Evolutionary conservation across 139 green algal species (phyloP).

Genomic region (Trebouxia sp.): DNA sequence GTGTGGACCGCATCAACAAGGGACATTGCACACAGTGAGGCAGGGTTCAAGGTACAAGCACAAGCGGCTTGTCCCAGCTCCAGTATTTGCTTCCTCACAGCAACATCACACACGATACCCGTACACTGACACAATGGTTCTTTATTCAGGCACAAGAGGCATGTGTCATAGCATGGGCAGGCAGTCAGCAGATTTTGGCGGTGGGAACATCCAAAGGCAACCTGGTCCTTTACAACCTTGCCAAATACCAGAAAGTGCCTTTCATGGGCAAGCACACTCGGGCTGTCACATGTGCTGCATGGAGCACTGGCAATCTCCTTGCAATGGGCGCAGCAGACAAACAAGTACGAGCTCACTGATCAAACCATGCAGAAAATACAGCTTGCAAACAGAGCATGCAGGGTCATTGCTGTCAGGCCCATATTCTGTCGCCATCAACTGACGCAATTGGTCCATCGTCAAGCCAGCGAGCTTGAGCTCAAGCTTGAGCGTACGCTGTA

Average conservation of each 20-base stretch:
- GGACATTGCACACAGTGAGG: constrained; percentile 68
- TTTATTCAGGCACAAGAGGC: constrained; percentile 60
- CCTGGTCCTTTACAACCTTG: constrained; percentile 70
- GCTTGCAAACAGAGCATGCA: too few relatives aligned
- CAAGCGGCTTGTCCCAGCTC: not conserved
- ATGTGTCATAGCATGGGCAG: constrained; percentile 56
- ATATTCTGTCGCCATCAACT: too few relatives aligned
- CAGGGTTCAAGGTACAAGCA: constrained; percentile 60
- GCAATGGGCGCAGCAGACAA: constrained; percentile 53
- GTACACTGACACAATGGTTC: not conserved
- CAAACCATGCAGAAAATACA: too few relatives aligned
- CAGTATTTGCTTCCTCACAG: not conserved
- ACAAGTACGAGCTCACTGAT: not conserved
- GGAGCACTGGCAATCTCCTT: constrained; percentile 63
- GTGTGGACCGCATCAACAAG: constrained; percentile 59
- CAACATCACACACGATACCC: not conserved
- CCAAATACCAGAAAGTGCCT: constrained; percentile 56
- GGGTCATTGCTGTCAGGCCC: too few relatives aligned
- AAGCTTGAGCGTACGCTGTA: too few relatives aligned
- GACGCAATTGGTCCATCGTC: too few relatives aligned
- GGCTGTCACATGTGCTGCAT: constrained; percentile 54
- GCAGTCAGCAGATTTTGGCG: constrained; percentile 53
- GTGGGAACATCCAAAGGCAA: constrained; percentile 75
- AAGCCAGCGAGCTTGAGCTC: too few relatives aligned
- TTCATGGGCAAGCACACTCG: constrained; percentile 67